Base-by-base conservation (phyloP, 2,329 filamentous ascomycete species). In the Arthrocladium fulminans region DNA sequence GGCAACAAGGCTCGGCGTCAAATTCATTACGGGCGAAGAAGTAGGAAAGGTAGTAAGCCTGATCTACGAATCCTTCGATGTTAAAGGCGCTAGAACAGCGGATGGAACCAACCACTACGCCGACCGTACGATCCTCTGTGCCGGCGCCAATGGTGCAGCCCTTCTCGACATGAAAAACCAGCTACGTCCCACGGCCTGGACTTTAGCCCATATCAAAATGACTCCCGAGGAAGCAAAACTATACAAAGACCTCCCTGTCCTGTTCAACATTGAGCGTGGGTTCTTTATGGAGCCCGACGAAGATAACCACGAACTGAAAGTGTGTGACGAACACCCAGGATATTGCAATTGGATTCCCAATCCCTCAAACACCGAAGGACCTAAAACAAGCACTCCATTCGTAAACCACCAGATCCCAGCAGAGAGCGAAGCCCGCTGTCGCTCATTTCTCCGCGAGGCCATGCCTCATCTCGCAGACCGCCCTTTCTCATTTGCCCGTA, bases 251-350 rank as follows among this genome's bases (percentile, higher is more conserved):
- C 56, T 63, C 0, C 71, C 71, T 0, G 69, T 73, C 0, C 61
- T 74, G 1, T 73, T 73, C 54, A 69, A 74, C 29, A 65, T 70
- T 37, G 68, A 69, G 3, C 60, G 67, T 23, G 72, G 72, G 1
- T 74, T 74, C 60, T 73, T 73, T 59, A 73, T 74, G 59, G 71
- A 74, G 48, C 45, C 66, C 63, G 47, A 76, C 57, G 60, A 61
- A 34, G 61, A 67, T 7, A 61, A 60, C 64, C 54, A 63, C 61
- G 46, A 64, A 51, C 59, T 67, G 2, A 67, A 66, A 49, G 60
- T 66, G 37, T 65, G 63, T 37, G 75, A 79, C 52, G 74, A 79
- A 53, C 75, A 78, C 49, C 75, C 75, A 0, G 75, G 75, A 3
- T 79, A 78, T 52, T 72, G 69, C 48, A 76, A 77, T 50, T 72